These are phyloP conservation scores for Fusarium sp. DNA, from an alignment of 2,329 filamentous ascomycete genomes.

Conservation along the genomic window DNA sequence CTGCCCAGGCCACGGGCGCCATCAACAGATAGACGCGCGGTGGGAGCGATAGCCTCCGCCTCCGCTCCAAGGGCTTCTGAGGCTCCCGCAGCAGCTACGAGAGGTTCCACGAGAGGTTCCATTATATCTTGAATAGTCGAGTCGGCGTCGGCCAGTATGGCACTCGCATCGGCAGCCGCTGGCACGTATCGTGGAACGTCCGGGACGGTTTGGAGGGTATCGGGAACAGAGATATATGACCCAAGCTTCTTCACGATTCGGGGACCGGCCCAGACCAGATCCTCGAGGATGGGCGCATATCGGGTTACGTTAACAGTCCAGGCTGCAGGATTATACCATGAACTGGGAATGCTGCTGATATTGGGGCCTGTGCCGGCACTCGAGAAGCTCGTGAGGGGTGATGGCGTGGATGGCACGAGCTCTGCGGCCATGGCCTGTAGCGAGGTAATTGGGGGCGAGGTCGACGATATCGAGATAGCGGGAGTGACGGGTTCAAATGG, in stretches of 20 bases:
- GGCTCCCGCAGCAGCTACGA: constrained; percentile 15
- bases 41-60: constrained; percentile 29
- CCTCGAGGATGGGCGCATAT: constrained; percentile 72
- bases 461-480: background rate
- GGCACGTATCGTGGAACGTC: constrained; percentile 50
- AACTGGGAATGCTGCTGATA: constrained; percentile 13
- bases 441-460: constrained; percentile 9
- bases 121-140: constrained; percentile 45
- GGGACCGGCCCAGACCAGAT: constrained; percentile 75
- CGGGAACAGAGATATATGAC: constrained; percentile 69
- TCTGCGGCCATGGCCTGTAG: constrained; percentile 39
- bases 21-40: constrained; percentile 65
- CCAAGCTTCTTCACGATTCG: constrained; percentile 76
- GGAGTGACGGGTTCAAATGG: background rate
- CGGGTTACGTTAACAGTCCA: constrained; percentile 70
- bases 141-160: constrained; percentile 36
- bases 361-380: constrained; percentile 14
- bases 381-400: constrained; percentile 33
- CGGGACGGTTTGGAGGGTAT: constrained; percentile 64
- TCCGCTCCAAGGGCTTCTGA: constrained; percentile 20
- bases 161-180: constrained; percentile 29
- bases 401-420: constrained; percentile 30
- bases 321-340: constrained; percentile 65
- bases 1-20: constrained; percentile 79
- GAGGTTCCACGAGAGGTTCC: constrained; percentile 41